These are phyloP conservation scores for Globisporangium perplexum DNA, from an alignment of 352 stramenopile genomes.

Conservation along the genomic window DNA sequence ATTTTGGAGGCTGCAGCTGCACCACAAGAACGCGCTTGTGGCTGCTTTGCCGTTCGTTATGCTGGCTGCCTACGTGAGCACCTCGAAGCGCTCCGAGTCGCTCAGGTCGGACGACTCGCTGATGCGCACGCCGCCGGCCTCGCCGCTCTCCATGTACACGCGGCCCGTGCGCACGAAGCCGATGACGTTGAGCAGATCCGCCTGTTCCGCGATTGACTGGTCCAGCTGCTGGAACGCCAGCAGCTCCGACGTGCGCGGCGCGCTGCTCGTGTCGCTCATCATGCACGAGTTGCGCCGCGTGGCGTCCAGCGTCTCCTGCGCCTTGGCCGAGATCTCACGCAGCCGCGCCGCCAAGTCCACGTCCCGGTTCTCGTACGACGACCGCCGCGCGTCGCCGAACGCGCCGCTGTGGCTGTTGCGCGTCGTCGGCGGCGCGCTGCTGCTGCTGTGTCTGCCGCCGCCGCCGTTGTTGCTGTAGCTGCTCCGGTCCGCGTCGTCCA, in stretches of 20 bases:
- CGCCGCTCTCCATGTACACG: constrained; percentile 65
- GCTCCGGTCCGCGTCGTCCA: constrained; percentile 10
- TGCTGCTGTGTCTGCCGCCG: constrained; percentile 10
- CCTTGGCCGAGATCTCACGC: constrained; percentile 56
- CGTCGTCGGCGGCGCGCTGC: background rate
- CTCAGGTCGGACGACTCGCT: constrained; percentile 51
- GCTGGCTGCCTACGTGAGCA: constrained; percentile 35
- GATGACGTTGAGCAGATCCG: constrained; percentile 70
- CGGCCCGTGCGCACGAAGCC: constrained; percentile 67
- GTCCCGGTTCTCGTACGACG: constrained; percentile 34
- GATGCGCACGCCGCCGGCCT: constrained; percentile 49
- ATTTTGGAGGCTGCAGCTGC: background rate
- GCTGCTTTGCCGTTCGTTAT: no score
- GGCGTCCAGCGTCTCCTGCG: constrained; percentile 56
- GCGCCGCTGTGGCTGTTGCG: constrained; percentile 3
- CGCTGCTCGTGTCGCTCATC: constrained; percentile 74
- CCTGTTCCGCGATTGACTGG: constrained; percentile 68
- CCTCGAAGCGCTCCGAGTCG: constrained; percentile 60
- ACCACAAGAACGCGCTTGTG: constrained; percentile 12
- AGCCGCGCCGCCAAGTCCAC: constrained; percentile 49
- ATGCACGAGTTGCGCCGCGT: constrained; percentile 68
- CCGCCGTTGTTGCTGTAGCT: constrained; percentile 15
- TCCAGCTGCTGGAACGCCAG: constrained; percentile 61
- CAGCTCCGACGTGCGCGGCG: constrained; percentile 55
- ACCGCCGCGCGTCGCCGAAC: constrained; percentile 20